phyloP scores from a whole-genome alignment of 1,139 yeast genomes.

The Geotrichum bryndzae region DNA sequence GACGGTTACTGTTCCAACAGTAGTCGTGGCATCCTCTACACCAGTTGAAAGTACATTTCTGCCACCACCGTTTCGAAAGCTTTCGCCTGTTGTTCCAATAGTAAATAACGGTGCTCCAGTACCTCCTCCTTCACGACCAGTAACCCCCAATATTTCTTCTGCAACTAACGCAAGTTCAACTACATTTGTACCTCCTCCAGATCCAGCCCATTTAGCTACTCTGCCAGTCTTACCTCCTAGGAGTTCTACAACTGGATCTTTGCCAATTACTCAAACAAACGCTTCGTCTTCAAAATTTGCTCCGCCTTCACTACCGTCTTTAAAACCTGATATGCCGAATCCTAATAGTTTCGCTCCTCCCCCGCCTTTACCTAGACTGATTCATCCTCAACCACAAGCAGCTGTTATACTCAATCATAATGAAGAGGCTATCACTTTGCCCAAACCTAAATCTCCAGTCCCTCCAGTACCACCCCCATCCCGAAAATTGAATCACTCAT shows the following conservation, averaged over 20 bases:
- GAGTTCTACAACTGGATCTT: neutral
- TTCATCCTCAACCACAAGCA: neutral
- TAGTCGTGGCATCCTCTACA: neutral
- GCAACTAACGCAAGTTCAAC: slow-evolving; percentile 1
- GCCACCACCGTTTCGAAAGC: slow-evolving; percentile 15
- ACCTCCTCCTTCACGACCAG: slow-evolving; percentile 14
- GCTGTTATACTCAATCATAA: neutral
- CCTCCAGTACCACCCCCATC: slow-evolving; percentile 23
- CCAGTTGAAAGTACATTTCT: neutral
- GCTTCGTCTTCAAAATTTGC: neutral
- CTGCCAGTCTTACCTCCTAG: slow-evolving; percentile 12
- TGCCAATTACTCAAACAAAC: neutral
- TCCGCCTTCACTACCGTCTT: neutral
- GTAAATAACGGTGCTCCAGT: neutral
- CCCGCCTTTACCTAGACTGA: slow-evolving; percentile 12
- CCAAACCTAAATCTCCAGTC: slow-evolving; percentile 2
- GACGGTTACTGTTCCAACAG: neutral
- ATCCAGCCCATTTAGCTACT: slow-evolving; percentile 8
- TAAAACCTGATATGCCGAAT: slow-evolving; percentile 14
- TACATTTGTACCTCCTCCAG: slow-evolving; percentile 12
- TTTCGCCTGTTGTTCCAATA: slow-evolving; percentile 5
- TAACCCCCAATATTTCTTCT: slow-evolving; percentile 9
- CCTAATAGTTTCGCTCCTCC: slow-evolving; percentile 13
- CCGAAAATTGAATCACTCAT: slow-evolving; percentile 16
- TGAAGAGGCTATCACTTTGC: slow-evolving; percentile 2